Percentiles rank a stretch among this genome's conserved stretches.
Evolutionary conservation across 805 yeast genomes (phyloP).

Genomic region (Candida coquimbonensis): DNA sequence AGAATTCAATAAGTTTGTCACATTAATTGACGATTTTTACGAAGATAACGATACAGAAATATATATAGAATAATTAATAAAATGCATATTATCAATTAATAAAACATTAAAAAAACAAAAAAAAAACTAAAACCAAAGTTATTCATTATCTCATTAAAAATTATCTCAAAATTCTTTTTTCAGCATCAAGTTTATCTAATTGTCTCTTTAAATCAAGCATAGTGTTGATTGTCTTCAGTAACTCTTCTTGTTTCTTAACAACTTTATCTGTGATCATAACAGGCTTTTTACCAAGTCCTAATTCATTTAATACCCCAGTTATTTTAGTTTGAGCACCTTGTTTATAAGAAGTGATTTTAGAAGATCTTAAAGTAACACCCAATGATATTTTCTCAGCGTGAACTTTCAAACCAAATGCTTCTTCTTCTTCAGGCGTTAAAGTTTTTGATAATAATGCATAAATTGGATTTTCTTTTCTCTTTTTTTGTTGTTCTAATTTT

Average conservation of each 20-base stretch:
- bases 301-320: slow-evolving; percentile 58
- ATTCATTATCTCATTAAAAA: slow-evolving; percentile 2
- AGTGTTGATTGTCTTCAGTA: slow-evolving; percentile 61
- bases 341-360: slow-evolving; percentile 70
- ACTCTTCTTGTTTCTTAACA: slow-evolving; percentile 66
- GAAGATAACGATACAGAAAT: slow-evolving; percentile 1
- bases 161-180: slow-evolving; percentile 42
- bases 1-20: not conserved
- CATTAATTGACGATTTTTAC: slow-evolving; percentile 4
- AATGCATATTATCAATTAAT: no score
- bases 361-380: slow-evolving; percentile 79
- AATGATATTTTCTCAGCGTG: slow-evolving; percentile 61
- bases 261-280: slow-evolving; percentile 81
- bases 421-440: slow-evolving; percentile 72
- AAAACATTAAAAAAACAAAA: not conserved
- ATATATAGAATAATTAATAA: not conserved
- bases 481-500: slow-evolving; percentile 17
- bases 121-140: no score
- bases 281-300: slow-evolving; percentile 76
- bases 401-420: slow-evolving; percentile 72
- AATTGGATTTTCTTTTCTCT: slow-evolving; percentile 26
- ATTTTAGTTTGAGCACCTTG: slow-evolving; percentile 67
- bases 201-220: slow-evolving; percentile 81
- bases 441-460: slow-evolving; percentile 29
- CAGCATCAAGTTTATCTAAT: slow-evolving; percentile 81